phyloP scores from a whole-genome alignment of 495 filamentous ascomycete species.

The Pyrenopolyporus hunteri region DNA sequence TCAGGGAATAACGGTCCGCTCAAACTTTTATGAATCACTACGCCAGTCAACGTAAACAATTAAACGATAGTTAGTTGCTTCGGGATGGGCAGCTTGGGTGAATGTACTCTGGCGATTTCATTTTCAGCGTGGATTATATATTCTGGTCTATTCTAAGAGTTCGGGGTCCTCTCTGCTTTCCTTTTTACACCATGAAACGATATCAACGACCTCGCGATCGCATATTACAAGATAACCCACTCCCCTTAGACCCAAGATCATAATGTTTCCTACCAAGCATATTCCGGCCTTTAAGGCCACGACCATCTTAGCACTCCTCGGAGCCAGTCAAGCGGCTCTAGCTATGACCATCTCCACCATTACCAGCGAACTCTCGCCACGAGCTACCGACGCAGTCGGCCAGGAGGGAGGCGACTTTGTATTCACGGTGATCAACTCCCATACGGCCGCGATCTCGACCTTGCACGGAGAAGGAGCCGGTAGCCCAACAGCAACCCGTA shows the following conservation, averaged over 20 bases:
- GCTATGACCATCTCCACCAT: background rate
- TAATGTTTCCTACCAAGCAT: background rate
- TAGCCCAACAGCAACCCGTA: constrained; percentile 14
- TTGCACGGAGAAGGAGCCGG: constrained; percentile 19
- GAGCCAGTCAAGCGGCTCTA: background rate
- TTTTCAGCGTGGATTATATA: too few species aligned
- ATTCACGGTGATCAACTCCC: constrained; percentile 37
- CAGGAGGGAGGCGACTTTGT: constrained; percentile 21
- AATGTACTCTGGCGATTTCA: too few species aligned
- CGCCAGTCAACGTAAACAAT: background rate
- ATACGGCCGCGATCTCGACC: constrained; percentile 33
- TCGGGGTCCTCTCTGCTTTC: too few species aligned
- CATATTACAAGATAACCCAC: background rate
- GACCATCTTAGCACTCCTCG: background rate
- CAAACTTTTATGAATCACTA: constrained; percentile 1
- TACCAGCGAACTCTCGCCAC: background rate
- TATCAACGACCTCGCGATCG: too few species aligned
- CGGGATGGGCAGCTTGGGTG: too few species aligned
- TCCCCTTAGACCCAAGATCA: constrained; percentile 1
- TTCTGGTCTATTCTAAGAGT: too few species aligned
- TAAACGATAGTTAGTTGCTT: background rate
- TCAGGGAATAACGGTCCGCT: background rate
- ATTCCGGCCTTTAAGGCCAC: background rate
- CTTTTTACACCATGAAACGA: too few species aligned
- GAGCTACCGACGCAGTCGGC: background rate